phyloP scores from a whole-genome alignment of 2,329 filamentous ascomycete genomes.

The Fusarium transvaalense region DNA sequence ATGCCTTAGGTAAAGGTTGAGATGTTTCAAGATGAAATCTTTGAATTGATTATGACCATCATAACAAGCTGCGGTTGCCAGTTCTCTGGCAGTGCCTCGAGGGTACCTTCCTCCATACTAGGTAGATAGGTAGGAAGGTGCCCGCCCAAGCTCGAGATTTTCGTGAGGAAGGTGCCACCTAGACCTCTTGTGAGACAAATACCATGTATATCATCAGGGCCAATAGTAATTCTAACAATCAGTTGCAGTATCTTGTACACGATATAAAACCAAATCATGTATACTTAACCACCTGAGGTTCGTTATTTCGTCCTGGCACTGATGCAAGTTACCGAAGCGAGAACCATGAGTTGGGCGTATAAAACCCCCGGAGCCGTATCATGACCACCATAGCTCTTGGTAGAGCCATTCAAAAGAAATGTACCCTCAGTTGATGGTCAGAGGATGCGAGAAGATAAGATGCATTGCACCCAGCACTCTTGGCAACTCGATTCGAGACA shows the following conservation, averaged over 20 bases:
- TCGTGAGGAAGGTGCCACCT: conserved; percentile 19
- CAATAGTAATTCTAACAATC: not conserved
- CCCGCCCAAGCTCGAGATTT: too few species aligned
- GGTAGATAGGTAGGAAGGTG: not conserved
- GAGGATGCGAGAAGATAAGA: conserved; percentile 9
- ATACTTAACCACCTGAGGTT: not conserved
- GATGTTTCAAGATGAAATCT: not conserved
- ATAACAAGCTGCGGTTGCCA: not conserved
- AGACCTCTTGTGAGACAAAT: not conserved
- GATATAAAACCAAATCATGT: not conserved
- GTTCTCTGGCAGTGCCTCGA: not conserved
- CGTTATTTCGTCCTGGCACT: not conserved
- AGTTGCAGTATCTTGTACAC: not conserved
- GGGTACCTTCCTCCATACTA: not conserved
- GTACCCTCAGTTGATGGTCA: not conserved
- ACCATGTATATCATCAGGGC: not conserved
- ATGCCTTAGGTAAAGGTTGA: not conserved
- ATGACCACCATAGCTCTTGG: not conserved
- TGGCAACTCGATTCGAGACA: not conserved
- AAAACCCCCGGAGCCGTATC: not conserved
- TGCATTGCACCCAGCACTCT: not conserved
- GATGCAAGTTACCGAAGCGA: not conserved
- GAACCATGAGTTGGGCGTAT: not conserved
- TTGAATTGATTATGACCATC: not conserved
- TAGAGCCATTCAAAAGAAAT: not conserved